These are phyloP conservation scores for Protomyces macrosporus DNA, from an alignment of 1,139 yeast genomes.

Conservation along the genomic window DNA sequence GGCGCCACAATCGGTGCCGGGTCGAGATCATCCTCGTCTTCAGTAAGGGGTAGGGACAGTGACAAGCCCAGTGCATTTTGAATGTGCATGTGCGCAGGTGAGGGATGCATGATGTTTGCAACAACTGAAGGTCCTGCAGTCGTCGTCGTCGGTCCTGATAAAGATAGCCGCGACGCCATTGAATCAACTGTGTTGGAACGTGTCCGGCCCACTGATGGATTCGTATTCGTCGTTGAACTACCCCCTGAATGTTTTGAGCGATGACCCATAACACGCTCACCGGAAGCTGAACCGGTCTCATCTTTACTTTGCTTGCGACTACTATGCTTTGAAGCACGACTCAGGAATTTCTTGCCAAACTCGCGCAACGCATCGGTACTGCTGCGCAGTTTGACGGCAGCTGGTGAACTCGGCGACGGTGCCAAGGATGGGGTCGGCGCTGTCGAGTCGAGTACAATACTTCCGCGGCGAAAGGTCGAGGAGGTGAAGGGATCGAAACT, in stretches of 20 bases:
- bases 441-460: slow-evolving; percentile 20
- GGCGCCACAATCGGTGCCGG: background rate
- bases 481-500: slow-evolving; percentile 19
- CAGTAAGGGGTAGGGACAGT: background rate
- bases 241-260: background rate
- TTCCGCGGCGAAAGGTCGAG: slow-evolving; percentile 18
- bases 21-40: background rate
- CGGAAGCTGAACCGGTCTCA: background rate
- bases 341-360: slow-evolving; percentile 13
- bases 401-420: slow-evolving; percentile 7
- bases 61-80: background rate
- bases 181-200: slow-evolving; percentile 22
- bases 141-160: background rate
- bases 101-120: background rate
- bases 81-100: background rate
- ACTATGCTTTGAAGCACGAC: background rate
- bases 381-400: slow-evolving; percentile 8
- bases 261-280: background rate
- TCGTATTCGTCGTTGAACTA: slow-evolving; percentile 6
- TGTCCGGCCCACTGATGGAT: slow-evolving; percentile 9
- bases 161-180: background rate
- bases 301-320: background rate
- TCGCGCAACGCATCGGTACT: slow-evolving; percentile 22
- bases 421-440: slow-evolving; percentile 22
- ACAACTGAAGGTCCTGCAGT: background rate